These are phyloP conservation scores for Posidonia australis DNA, from an alignment of 106 monocot species.

Conservation along the genomic window DNA sequence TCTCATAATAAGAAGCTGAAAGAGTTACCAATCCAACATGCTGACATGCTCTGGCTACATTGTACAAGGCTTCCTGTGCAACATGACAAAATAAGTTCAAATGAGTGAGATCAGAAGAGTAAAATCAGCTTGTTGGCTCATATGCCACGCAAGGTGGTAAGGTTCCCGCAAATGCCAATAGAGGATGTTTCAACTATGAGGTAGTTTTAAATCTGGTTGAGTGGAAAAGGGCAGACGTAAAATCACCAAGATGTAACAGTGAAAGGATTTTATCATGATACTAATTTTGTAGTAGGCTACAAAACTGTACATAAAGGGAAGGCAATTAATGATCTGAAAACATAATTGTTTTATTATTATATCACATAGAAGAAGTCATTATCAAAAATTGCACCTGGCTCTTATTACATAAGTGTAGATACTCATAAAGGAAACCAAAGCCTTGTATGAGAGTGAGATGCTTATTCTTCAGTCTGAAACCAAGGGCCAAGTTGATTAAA, in stretches of 20 bases:
- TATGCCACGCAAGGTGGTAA: too few species aligned
- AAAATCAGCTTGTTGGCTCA: neutral
- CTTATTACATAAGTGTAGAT: slow-evolving; percentile 55
- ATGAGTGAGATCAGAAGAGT: neutral
- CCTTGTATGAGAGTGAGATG: slow-evolving; percentile 71
- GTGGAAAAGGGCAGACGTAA: too few species aligned
- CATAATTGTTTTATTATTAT: neutral
- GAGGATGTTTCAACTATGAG: too few species aligned
- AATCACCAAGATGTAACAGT: too few species aligned
- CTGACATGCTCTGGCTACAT: slow-evolving; percentile 82
- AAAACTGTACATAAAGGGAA: neutral
- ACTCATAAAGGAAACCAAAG: slow-evolving; percentile 71
- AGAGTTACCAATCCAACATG: slow-evolving; percentile 81
- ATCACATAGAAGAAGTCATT: neutral
- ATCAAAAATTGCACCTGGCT: slow-evolving; percentile 53
- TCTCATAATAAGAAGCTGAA: slow-evolving; percentile 72
- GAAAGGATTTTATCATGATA: too few species aligned
- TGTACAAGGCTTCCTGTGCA: slow-evolving; percentile 81
- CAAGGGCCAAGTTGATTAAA: slow-evolving; percentile 83
- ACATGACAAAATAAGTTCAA: neutral
- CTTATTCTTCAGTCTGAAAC: slow-evolving; percentile 82
- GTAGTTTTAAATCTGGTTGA: too few species aligned
- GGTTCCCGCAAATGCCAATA: neutral
- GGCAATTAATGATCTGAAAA: neutral
- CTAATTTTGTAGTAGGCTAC: too few species aligned